phyloP scores from a whole-genome alignment of 2,329 filamentous ascomycete species.

The Zasmidium angulare region DNA sequence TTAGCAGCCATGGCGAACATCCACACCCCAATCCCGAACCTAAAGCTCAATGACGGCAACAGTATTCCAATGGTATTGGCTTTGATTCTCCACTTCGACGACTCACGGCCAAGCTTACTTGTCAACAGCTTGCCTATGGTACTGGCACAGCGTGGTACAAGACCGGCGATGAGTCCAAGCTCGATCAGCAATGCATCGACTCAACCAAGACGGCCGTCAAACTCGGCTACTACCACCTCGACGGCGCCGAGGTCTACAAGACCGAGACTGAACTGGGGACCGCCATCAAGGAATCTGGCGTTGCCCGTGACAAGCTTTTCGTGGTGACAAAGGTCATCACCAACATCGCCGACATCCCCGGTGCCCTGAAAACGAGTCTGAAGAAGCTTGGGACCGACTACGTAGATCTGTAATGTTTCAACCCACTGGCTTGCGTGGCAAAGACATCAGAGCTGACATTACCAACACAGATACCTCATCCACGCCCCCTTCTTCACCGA shows the following conservation, averaged over 20 bases:
- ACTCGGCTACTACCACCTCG: constrained; percentile 70
- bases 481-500: constrained; percentile 61
- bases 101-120: constrained; percentile 1
- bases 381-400: constrained; percentile 62
- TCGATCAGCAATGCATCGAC: constrained; percentile 60
- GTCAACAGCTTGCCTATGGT: constrained; percentile 65
- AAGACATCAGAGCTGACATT: neutral
- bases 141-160: constrained; percentile 70
- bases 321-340: constrained; percentile 58
- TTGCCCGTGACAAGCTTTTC: constrained; percentile 49
- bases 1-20: constrained; percentile 31
- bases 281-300: constrained; percentile 45
- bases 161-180: constrained; percentile 45
- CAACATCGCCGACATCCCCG: constrained; percentile 56
- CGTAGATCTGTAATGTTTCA: constrained; percentile 58
- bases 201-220: constrained; percentile 63
- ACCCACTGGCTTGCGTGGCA: neutral
- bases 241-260: constrained; percentile 67
- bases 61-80: constrained; percentile 66
- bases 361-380: constrained; percentile 56
- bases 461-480: constrained; percentile 55
- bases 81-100: too few species aligned
- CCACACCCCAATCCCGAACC: constrained; percentile 51
- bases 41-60: constrained; percentile 71
- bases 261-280: constrained; percentile 51